Conservation (phyloP, 2,329 filamentous ascomycete genomes). For the Cladosporium sp. region DNA sequence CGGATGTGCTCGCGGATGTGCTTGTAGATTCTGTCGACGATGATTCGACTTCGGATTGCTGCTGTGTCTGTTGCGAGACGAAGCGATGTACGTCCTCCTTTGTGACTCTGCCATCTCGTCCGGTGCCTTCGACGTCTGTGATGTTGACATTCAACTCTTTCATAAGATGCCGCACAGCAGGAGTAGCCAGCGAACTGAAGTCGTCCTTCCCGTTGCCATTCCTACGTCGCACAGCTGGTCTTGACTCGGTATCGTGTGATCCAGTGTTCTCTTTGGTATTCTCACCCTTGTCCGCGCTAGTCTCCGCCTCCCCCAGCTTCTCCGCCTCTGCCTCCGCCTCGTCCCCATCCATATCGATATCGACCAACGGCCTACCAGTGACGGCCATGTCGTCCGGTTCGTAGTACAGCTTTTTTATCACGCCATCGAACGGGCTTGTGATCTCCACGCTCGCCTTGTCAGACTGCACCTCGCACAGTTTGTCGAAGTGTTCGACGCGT, state of each 20-base stretch:
- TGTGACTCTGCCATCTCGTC: conserved; percentile 83
- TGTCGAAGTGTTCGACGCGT: conserved; percentile 95
- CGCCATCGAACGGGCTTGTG: conserved; percentile 89
- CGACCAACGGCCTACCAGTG: conserved; percentile 86
- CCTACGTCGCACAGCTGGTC: background rate
- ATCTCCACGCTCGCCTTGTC: conserved; percentile 84
- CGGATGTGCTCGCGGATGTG: conserved; percentile 17
- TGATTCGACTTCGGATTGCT: conserved; percentile 36
- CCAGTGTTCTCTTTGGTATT: background rate
- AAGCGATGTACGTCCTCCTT: conserved; percentile 80
- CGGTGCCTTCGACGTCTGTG: conserved; percentile 75
- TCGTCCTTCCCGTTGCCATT: conserved; percentile 48
- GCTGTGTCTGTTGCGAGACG: conserved; percentile 35
- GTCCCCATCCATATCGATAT: conserved; percentile 87
- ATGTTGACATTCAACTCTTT: conserved; percentile 81
- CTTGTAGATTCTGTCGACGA: conserved; percentile 23
- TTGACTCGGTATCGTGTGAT: background rate
- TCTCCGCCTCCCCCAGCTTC: conserved; percentile 32
- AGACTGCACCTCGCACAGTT: conserved; percentile 95
- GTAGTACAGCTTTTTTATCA: conserved; percentile 95
- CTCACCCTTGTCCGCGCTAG: conserved; percentile 20
- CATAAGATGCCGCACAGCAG: conserved; percentile 83
- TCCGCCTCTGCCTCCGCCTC: conserved; percentile 62
- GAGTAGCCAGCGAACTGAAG: conserved; percentile 78
- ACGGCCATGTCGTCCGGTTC: conserved; percentile 95